Base-by-base conservation (phyloP, 345 rosid species). In the Populus euphratica region DNA sequence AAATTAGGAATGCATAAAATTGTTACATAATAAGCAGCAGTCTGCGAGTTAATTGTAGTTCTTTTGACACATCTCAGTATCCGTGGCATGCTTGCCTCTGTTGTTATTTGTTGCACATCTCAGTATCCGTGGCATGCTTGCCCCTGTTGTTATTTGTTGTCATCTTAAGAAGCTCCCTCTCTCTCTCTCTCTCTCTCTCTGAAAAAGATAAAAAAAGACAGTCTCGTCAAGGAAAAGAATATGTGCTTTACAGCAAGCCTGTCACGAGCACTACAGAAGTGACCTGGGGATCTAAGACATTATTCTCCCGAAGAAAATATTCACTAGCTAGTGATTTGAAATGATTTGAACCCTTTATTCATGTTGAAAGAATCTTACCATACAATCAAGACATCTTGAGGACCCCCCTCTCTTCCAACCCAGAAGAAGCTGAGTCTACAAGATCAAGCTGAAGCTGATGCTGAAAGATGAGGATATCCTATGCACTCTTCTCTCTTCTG, bases 191-290 rank as follows among this genome's bases (percentile, higher is more conserved):
- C 29, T 25, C 56, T 2, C 23, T 43, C 62, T 21, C 29, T 56
- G 50, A 23, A 59, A 31, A 3, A 12, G 29, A 39, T 25, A 13
- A 36, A 59, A 49, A 67, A 33, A 63, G 65, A 78, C 17, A 56
- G 83, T 80, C 62, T 47, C 61, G 44, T 7, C 63, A 73, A 86
- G 81, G 89, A 27, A 80, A 87, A 83, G 90, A 79, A 84, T 81
- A 84, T 63, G 35, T 78, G 71, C 76, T 62, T 25, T 49, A 33
- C 31, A 68, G 73, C 83, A 83, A 82, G 88, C 82, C 78, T 70
- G 72, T 72, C 38, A 69, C 79, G 31, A 69, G 84, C 69, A 77
- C 85, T 77, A 75, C 29, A 72, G 73, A 84, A 79, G 85, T 71
- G 81, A 68, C 79, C 68, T 67, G 79, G 47, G 80, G 64, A 68